Percentiles rank a stretch among this genome's conserved stretches.
phyloP scores from a whole-genome alignment of 1,139 yeast species.

The Blastobotrys buckinghamii region DNA sequence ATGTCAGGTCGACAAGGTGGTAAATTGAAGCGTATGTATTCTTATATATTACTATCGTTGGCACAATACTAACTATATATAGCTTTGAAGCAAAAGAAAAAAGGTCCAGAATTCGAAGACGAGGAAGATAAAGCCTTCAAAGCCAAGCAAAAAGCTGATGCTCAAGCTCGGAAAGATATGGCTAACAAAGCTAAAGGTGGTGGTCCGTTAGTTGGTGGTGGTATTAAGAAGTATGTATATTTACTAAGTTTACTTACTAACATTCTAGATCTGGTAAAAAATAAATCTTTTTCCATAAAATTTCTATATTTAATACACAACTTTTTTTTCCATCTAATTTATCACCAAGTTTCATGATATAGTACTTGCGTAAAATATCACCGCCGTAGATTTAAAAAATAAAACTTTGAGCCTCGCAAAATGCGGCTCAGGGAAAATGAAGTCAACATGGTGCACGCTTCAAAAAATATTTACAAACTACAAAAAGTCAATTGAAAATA shows the following conservation, averaged over 20 bases:
- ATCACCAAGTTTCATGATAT: too few species aligned
- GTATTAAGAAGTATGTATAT: slow-evolving; percentile 68
- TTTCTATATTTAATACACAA: not conserved
- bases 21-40: slow-evolving; percentile 39
- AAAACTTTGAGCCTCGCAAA: not conserved
- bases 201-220: slow-evolving; percentile 89
- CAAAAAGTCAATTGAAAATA: too few species aligned
- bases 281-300: not conserved
- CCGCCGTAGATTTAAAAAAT: not conserved
- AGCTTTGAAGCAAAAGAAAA: slow-evolving; percentile 47
- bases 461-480: too few species aligned
- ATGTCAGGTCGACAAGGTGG: slow-evolving; percentile 49
- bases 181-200: slow-evolving; percentile 83
- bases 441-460: not conserved
- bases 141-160: slow-evolving; percentile 92
- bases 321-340: not conserved
- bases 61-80: slow-evolving; percentile 4
- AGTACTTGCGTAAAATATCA: too few species aligned
- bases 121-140: slow-evolving; percentile 88
- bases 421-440: not conserved
- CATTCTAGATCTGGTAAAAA: slow-evolving; percentile 9
- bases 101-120: slow-evolving; percentile 64
- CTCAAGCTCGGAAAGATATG: slow-evolving; percentile 86
- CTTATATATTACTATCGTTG: not conserved
- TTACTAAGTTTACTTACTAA: not conserved